Base-by-base conservation (phyloP, 2,329 filamentous ascomycete species). In the Aspergillus tubingensis region DNA sequence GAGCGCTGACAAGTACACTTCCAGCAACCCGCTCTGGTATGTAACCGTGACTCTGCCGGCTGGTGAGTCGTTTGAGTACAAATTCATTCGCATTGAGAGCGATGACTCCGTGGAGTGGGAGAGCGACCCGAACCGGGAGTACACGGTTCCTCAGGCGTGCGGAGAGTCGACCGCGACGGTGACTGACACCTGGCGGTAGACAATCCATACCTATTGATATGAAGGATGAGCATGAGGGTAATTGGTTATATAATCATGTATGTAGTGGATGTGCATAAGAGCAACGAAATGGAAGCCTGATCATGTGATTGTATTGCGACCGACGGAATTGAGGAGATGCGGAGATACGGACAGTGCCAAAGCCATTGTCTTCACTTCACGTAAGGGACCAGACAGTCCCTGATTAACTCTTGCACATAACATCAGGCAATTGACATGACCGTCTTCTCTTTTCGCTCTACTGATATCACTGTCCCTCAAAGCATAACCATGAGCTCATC, bases 71-170 rank as follows among this genome's bases (percentile, higher is more conserved):
- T 78, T 91, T 51, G 70, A 86, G 76, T 91, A 91, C 74, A 91
- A 91, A 79, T 92, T 86, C 68, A 84, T 91, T 66, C 83, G 84
- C 25, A 80, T 88, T 13, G 53, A 44, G 44, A 79, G 80, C 61
- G 81, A 85, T 67, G 84, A 86, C 1, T 76, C 76, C 0, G 75
- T 89, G 10, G 79, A 74, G 6, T 91, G 89, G 88, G 89, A 91
- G 78, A 79, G 76, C 48, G 87, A 88, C 61, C 74, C 77, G 1
- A 80, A 82, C 63, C 74, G 75, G 39, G 67, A 62, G 11, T 80
- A 76, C 60, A 78, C 74, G 4, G 76, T 82, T 11, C 75, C 76
- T 3, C 67, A 66, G n/a, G 70, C 62, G 15, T 80, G 79, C 61
- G 66, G 62, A 5, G 65, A 68, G 3, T 72, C 69, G 1, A 67